Conservation (phyloP, 1,139 yeast species). For the Kurtzmaniella quercitrusa region DNA sequence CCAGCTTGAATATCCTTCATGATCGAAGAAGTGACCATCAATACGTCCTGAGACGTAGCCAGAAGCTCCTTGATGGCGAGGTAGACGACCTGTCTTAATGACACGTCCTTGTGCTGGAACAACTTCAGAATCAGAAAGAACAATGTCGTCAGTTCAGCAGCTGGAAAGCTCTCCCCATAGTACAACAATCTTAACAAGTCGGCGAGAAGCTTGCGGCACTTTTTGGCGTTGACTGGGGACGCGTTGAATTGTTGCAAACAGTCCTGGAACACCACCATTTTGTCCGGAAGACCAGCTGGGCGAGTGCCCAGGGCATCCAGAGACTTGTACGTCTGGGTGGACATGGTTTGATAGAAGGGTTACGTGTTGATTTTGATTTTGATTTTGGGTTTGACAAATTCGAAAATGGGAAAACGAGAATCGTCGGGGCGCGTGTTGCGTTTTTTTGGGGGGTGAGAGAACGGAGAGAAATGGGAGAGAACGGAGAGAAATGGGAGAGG, state of each 20-base stretch:
- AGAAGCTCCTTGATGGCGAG: slow-evolving; percentile 90
- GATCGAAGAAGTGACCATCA: slow-evolving; percentile 96
- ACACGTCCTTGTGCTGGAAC: slow-evolving; percentile 88
- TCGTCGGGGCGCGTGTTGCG: neutral
- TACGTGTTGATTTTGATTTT: slow-evolving; percentile 3
- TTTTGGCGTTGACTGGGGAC: slow-evolving; percentile 82
- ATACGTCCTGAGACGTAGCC: slow-evolving; percentile 79
- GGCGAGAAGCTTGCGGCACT: slow-evolving; percentile 77
- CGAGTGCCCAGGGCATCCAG: slow-evolving; percentile 64
- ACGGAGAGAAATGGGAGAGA: neutral
- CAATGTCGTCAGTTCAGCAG: slow-evolving; percentile 85
- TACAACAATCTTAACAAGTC: slow-evolving; percentile 69
- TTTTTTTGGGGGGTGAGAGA: neutral
- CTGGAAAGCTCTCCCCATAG: slow-evolving; percentile 83
- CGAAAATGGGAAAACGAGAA: neutral
- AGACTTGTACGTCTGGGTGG: slow-evolving; percentile 78
- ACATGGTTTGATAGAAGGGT: slow-evolving; percentile 38
- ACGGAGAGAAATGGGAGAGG: neutral
- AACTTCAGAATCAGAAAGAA: slow-evolving; percentile 92
- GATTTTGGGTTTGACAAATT: too few species aligned
- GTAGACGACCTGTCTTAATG: slow-evolving; percentile 91
- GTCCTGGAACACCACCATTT: slow-evolving; percentile 96
- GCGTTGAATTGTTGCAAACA: slow-evolving; percentile 92
- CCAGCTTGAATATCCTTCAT: slow-evolving; percentile 97
- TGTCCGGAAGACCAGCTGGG: slow-evolving; percentile 68